These are phyloP conservation scores for Zanthoxylum bungeanum DNA, from an alignment of 345 rosid genomes.

Conservation along the genomic window DNA sequence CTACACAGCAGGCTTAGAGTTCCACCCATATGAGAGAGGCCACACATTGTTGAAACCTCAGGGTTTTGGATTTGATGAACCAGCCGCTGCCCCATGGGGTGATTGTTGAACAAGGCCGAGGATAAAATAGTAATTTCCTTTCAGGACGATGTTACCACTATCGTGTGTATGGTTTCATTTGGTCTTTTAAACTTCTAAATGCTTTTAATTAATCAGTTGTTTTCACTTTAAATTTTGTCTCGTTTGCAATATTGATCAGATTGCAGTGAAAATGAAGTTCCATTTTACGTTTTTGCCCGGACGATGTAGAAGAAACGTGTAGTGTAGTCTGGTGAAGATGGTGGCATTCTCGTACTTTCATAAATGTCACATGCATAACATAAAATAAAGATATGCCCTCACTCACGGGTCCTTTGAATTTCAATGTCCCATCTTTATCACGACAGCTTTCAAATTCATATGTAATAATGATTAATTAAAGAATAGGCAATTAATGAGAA, in stretches of 20 bases:
- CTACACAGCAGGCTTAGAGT: conserved; percentile 45
- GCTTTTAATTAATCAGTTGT: conserved; percentile 3
- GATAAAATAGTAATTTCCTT: conserved; percentile 17
- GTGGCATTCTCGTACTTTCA: conserved; percentile 21
- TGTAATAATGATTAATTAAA: not conserved
- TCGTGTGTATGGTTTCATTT: not conserved
- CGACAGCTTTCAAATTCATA: conserved; percentile 19
- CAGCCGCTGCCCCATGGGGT: conserved; percentile 42
- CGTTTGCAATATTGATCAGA: not conserved
- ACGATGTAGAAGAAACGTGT: not conserved
- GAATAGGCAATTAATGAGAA: not conserved
- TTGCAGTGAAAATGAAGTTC: not conserved
- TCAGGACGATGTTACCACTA: too few species aligned
- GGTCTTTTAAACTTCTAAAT: conserved; percentile 5
- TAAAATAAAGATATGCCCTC: not conserved
- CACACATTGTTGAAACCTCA: conserved; percentile 42
- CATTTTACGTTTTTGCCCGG: not conserved
- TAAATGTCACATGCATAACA: conserved; percentile 18
- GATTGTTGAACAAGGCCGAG: conserved; percentile 19
- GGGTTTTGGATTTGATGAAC: conserved; percentile 46
- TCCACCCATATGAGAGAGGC: conserved; percentile 48
- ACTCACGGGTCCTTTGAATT: conserved; percentile 16
- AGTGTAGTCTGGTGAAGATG: too few species aligned
- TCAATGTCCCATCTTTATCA: conserved; percentile 31
- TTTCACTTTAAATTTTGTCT: conserved; percentile 6